These are phyloP conservation scores for Fusarium pseudonygamai DNA, from an alignment of 2,329 filamentous ascomycete genomes.

Conservation along the genomic window DNA sequence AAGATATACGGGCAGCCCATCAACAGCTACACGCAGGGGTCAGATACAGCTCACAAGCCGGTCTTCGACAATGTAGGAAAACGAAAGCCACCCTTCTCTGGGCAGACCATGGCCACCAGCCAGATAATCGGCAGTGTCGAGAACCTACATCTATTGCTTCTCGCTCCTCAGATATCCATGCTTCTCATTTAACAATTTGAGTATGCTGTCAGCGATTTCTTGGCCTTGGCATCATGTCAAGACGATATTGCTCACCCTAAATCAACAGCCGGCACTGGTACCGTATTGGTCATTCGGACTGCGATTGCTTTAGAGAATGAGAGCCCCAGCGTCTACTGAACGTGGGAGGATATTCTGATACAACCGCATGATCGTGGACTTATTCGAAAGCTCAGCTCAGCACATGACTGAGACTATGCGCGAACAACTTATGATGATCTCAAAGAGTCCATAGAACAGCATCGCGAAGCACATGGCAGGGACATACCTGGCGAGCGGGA, in stretches of 20 bases:
- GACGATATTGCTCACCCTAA: neutral
- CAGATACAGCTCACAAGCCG: neutral
- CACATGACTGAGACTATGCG: neutral
- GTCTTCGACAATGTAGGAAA: neutral
- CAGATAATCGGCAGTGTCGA: neutral
- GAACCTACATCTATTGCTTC: neutral
- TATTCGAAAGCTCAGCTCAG: neutral
- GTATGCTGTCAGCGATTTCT: too few relatives aligned
- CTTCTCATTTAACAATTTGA: neutral
- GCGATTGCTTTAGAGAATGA: neutral
- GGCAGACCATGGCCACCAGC: neutral
- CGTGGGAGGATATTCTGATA: neutral
- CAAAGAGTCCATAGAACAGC: neutral
- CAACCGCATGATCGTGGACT: neutral
- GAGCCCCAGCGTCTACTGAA: neutral
- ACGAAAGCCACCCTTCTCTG: neutral
- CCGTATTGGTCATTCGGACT: neutral
- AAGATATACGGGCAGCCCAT: neutral
- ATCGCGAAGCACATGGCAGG: neutral
- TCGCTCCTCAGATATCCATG: neutral
- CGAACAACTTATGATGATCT: neutral
- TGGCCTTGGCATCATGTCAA: neutral
- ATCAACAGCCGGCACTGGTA: neutral
- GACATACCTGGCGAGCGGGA: neutral
- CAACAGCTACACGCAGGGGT: neutral